Percentiles rank a stretch among this genome's conserved stretches.
Conservation (phyloP, 1,139 yeast genomes). For the Taphrina communis region DNA sequence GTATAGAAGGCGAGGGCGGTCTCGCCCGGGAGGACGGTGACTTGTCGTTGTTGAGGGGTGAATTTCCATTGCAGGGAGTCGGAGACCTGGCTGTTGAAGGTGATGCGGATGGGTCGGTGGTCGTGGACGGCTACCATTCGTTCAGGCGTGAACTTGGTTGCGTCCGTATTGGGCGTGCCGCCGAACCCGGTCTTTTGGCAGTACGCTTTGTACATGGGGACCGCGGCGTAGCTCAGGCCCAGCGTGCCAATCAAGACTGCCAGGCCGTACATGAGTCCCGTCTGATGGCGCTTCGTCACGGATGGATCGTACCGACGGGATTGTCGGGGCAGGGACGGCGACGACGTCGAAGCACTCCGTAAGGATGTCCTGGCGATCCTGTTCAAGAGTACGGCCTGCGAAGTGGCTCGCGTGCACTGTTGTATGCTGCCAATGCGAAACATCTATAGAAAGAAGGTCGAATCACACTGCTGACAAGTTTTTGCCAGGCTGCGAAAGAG, state of each 20-base stretch:
- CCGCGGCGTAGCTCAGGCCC: constrained; percentile 87
- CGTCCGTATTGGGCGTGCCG: constrained; percentile 91
- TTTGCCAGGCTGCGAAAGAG: too few relatives aligned
- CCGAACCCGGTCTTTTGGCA: constrained; percentile 97
- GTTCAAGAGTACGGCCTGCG: not conserved
- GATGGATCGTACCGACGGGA: constrained; percentile 9
- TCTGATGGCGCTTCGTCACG: constrained; percentile 26
- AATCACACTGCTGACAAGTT: too few relatives aligned
- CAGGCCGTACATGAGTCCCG: constrained; percentile 44
- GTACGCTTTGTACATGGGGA: constrained; percentile 86
- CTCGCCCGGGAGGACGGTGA: constrained; percentile 93
- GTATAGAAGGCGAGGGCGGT: constrained; percentile 95
- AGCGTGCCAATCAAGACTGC: constrained; percentile 68
- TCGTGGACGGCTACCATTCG: constrained; percentile 87
- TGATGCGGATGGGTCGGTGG: constrained; percentile 70
- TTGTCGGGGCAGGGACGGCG: constrained; percentile 17
- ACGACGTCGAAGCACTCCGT: not conserved
- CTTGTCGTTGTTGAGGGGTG: constrained; percentile 93
- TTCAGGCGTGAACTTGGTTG: constrained; percentile 79
- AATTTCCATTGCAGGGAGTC: constrained; percentile 94
- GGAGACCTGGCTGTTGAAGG: constrained; percentile 90
- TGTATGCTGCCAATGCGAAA: not conserved
- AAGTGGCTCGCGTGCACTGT: not conserved
- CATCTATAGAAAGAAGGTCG: not conserved
- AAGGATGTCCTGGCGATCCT: not conserved